phyloP scores from a whole-genome alignment of 73 alveolate genomes.

The Urostyla sp. region DNA sequence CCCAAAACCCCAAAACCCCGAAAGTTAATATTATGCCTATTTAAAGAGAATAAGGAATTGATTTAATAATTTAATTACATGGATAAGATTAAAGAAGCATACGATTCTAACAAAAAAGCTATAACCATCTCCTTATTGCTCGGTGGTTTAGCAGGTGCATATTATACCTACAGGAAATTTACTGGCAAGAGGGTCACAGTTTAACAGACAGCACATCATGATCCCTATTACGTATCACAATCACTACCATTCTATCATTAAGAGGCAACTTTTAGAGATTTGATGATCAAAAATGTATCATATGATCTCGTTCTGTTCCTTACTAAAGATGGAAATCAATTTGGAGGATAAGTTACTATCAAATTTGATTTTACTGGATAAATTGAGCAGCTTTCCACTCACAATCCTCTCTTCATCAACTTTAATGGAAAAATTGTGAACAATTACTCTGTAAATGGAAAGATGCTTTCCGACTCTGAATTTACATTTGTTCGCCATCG shows the following conservation, averaged over 20 bases:
- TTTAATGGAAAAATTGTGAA: conserved; percentile 76
- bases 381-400: conserved; percentile 41
- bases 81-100: no score
- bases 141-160: conserved; percentile 6
- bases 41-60: background rate
- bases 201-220: conserved; percentile 11
- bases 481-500: conserved; percentile 65
- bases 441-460: conserved; percentile 66
- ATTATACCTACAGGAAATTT: background rate
- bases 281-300: conserved; percentile 55
- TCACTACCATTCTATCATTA: conserved; percentile 54
- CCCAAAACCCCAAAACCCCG: conserved; percentile 52
- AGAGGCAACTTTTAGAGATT: conserved; percentile 65
- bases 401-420: no score
- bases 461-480: conserved; percentile 4
- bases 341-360: conserved; percentile 50
- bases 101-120: conserved; percentile 1
- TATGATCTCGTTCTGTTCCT: conserved; percentile 60
- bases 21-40: background rate
- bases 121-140: background rate
- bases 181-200: background rate
- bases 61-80: no score
- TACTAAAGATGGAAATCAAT: conserved; percentile 50
- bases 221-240: conserved; percentile 19
- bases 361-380: conserved; percentile 39